These are phyloP conservation scores for Saturnispora dispora DNA, from an alignment of 805 yeast species.

Conservation along the genomic window DNA sequence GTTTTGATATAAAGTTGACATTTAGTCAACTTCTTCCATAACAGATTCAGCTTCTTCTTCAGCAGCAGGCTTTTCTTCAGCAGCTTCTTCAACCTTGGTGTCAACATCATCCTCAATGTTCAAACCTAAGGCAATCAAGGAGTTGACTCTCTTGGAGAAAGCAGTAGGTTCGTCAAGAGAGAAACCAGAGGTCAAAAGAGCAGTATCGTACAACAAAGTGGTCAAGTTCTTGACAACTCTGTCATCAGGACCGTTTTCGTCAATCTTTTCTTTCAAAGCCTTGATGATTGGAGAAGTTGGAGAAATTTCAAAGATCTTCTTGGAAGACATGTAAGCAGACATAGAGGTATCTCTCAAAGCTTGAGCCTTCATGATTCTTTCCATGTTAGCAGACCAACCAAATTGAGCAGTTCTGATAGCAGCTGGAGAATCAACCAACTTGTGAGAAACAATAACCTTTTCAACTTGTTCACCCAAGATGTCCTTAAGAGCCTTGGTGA, in stretches of 20 bases:
- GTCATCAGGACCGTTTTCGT: slow-evolving; percentile 94
- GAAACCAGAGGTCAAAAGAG: slow-evolving; percentile 97
- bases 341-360: slow-evolving; percentile 97
- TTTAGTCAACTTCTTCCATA: slow-evolving; percentile 98
- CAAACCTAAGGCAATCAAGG: slow-evolving; percentile 95
- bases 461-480: slow-evolving; percentile 97
- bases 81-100: slow-evolving; percentile 26
- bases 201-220: slow-evolving; percentile 93
- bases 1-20: background rate
- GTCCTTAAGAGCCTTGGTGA: slow-evolving; percentile 94
- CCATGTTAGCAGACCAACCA: slow-evolving; percentile 99
- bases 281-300: slow-evolving; percentile 92
- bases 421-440: slow-evolving; percentile 97
- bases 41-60: slow-evolving; percentile 71
- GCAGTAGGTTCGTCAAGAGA: slow-evolving; percentile 97
- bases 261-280: slow-evolving; percentile 95
- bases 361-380: slow-evolving; percentile 99
- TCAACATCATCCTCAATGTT: slow-evolving; percentile 71
- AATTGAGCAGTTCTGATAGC: slow-evolving; percentile 99
- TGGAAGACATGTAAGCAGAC: slow-evolving; percentile 99
- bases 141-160: slow-evolving; percentile 95
- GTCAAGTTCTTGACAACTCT: slow-evolving; percentile 98
- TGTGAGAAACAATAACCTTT: slow-evolving; percentile 97
- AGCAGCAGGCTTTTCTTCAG: slow-evolving; percentile 24
- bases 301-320: slow-evolving; percentile 98